Conservation (phyloP, 164 flowering plant genomes). For the Tetracentron sinense region DNA sequence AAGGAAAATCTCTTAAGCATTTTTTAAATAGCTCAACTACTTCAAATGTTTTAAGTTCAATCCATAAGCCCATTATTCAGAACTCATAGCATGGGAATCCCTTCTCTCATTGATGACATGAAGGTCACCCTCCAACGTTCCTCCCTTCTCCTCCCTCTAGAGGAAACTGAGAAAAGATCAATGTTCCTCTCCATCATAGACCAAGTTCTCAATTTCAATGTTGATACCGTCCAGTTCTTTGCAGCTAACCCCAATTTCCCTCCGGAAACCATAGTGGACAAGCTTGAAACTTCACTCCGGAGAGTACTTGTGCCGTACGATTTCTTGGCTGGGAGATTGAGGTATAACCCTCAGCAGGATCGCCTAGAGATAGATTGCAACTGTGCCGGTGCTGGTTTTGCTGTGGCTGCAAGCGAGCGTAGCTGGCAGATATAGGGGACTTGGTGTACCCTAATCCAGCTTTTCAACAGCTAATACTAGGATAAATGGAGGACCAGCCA, state of each 20-base stretch:
- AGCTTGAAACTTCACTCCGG: slow-evolving; percentile 27
- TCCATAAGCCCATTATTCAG: too few relatives aligned
- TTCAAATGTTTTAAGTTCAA: too few relatives aligned
- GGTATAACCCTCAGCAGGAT: slow-evolving; percentile 27
- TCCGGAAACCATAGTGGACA: slow-evolving; percentile 27
- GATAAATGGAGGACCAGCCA: slow-evolving; percentile 36
- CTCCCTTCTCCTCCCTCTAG: slow-evolving; percentile 32
- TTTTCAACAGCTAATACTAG: slow-evolving; percentile 31
- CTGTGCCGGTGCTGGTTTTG: slow-evolving; percentile 44
- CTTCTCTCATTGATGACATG: slow-evolving; percentile 40
- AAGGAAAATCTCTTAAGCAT: too few relatives aligned
- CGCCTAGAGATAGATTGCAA: slow-evolving; percentile 65
- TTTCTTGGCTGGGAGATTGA: slow-evolving; percentile 62
- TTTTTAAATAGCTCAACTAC: too few relatives aligned
- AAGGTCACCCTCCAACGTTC: slow-evolving; percentile 38
- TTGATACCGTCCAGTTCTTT: slow-evolving; percentile 60
- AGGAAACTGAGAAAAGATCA: slow-evolving; percentile 29
- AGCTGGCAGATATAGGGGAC: slow-evolving; percentile 56
- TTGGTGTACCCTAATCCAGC: slow-evolving; percentile 55
- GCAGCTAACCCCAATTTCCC: slow-evolving; percentile 32
- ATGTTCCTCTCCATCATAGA: slow-evolving; percentile 77
- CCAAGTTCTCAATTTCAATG: slow-evolving; percentile 49
- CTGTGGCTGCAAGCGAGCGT: slow-evolving; percentile 47
- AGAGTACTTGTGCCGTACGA: slow-evolving; percentile 40
- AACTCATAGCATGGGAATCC: slow-evolving; percentile 48